Evolutionary conservation across 2,329 filamentous ascomycete species (phyloP).

Genomic region (Epichloe typhina): DNA sequence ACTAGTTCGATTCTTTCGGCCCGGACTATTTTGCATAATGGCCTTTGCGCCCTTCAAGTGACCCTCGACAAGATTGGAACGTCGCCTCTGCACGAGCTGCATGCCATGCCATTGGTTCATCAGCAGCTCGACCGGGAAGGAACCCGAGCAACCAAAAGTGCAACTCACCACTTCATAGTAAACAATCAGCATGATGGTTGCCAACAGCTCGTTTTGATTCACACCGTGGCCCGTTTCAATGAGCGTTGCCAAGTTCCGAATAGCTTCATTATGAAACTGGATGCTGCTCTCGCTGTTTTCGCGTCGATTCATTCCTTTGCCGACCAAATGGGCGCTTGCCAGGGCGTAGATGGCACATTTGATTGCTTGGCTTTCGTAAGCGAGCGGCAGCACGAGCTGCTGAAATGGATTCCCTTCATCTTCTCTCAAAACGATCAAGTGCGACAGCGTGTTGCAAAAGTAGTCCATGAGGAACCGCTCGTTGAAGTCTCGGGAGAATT

Average conservation of each 20-base stretch:
- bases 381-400: slow-evolving; percentile 48
- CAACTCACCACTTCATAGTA: slow-evolving; percentile 49
- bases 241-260: slow-evolving; percentile 42
- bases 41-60: slow-evolving; percentile 50
- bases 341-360: slow-evolving; percentile 78
- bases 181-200: slow-evolving; percentile 47
- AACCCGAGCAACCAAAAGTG: not conserved
- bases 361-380: slow-evolving; percentile 42
- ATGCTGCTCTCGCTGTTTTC: slow-evolving; percentile 37
- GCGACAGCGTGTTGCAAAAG: slow-evolving; percentile 50
- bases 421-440: slow-evolving; percentile 52
- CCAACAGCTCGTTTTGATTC: slow-evolving; percentile 44
- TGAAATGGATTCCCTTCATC: slow-evolving; percentile 51
- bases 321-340: slow-evolving; percentile 72
- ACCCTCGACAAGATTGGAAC: slow-evolving; percentile 45
- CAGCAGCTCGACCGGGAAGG: not conserved
- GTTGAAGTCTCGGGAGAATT: slow-evolving; percentile 41
- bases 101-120: not conserved
- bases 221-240: slow-evolving; percentile 39
- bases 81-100: slow-evolving; percentile 46
- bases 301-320: slow-evolving; percentile 34
- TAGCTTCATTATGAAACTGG: slow-evolving; percentile 45
- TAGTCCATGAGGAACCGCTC: slow-evolving; percentile 45
- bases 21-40: slow-evolving; percentile 38
- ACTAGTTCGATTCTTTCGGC: slow-evolving; percentile 35